Base-by-base conservation (phyloP, 1,284 basidiomycete genomes). In the Moesziomyces aphidis region DNA sequence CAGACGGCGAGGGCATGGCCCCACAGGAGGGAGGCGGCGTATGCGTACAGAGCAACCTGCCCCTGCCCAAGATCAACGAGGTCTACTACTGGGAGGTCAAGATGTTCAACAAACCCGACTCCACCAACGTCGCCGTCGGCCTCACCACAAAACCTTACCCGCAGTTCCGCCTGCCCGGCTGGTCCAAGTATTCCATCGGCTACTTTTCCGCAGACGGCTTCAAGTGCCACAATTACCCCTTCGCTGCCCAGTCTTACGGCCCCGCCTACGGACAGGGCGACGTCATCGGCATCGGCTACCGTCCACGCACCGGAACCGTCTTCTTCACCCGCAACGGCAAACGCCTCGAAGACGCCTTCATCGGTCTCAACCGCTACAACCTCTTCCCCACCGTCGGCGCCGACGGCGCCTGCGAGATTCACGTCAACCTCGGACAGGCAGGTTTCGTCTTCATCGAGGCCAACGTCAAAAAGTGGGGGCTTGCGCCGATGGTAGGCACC, bases 151-250 rank as follows among this genome's bases (percentile, higher is more conserved):
- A 84, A 73, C 83, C 83, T 6, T 85, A 83, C 43, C 83, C 83
- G 5, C 63, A 77, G 48, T 85, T 85, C 60, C 69, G 83, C 13
- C 47, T 81, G 28, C 83, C 81, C 65, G 96, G 96, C 46, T 89
- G 91, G 82, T 92, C 89, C 86, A 91, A 91, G 71, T 91, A 92
- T 85, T 98, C 95, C n/a, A 90, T 98, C 56, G 96, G 93, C 55
- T 99, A 97, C 85, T 94, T 96, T 81, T 95, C 94, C 13, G 78
- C 85, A 19, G 95, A 92, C 81, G 97, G 97, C 55, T 96, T 97
- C 87, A 97, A 97, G 86, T 95, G 93, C 24, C 92, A 97, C 87
- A 97, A 98, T 84, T 97, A 93, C 85, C 97, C 97, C 0, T 99
- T 99, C 86, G 93, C 93, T 13, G 88, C 93, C 0, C 87, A 91